Conservation (phyloP, 306 rosid genomes). For the Malus sieversii region DNA sequence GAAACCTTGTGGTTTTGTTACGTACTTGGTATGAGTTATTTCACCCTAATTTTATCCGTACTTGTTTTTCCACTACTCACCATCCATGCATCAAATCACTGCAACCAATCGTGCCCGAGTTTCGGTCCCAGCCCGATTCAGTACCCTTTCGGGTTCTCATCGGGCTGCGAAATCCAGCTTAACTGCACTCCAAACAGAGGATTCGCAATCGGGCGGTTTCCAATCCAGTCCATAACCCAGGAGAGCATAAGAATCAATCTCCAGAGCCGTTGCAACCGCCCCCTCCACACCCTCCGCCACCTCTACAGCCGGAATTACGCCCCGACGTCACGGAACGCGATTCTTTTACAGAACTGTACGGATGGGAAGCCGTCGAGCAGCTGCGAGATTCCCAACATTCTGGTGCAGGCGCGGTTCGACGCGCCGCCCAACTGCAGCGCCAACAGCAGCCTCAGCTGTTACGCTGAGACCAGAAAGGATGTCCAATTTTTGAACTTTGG, state of each 20-base stretch:
- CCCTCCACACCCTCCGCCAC: conserved; percentile 20
- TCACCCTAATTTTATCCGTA: background rate
- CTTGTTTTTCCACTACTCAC: background rate
- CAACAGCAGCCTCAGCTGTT: conserved; percentile 48
- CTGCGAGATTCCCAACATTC: conserved; percentile 48
- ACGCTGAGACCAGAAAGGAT: conserved; percentile 16
- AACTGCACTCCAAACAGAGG: conserved; percentile 26
- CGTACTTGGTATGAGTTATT: background rate
- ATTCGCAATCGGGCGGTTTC: conserved; percentile 48
- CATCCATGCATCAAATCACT: conserved; percentile 17
- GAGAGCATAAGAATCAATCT: conserved; percentile 42
- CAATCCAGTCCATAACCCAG: conserved; percentile 18
- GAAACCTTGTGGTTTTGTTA: background rate
- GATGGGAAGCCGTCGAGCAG: background rate
- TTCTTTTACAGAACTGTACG: conserved; percentile 52
- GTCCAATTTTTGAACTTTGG: conserved; percentile 22
- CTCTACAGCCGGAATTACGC: conserved; percentile 59
- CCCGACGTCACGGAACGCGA: conserved; percentile 60
- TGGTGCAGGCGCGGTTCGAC: conserved; percentile 41
- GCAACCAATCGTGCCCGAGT: conserved; percentile 44
- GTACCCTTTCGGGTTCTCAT: conserved; percentile 77
- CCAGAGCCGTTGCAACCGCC: conserved; percentile 48
- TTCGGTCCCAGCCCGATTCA: background rate
- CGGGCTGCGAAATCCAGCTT: conserved; percentile 59
- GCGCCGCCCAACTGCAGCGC: conserved; percentile 35